Evolutionary conservation across 495 filamentous ascomycete species (phyloP).

Genomic region (Chaetomium cochliodes): DNA sequence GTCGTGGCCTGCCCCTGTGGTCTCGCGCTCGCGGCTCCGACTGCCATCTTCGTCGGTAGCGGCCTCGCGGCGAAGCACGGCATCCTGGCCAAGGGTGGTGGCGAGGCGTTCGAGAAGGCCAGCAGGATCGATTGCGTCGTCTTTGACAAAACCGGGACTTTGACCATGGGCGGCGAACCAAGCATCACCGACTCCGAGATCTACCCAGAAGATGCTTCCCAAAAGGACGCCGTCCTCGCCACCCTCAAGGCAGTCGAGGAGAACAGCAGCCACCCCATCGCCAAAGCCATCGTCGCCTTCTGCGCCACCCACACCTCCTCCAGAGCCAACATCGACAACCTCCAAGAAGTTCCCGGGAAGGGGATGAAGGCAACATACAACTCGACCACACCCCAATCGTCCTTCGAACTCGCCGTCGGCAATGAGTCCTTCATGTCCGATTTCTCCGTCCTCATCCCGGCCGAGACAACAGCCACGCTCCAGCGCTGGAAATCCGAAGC

Average conservation of each 20-base stretch:
- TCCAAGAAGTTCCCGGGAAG: conserved; percentile 76
- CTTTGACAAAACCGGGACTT: conserved; percentile 94
- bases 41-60: conserved; percentile 87
- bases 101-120: conserved; percentile 93
- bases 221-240: conserved; percentile 37
- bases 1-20: conserved; percentile 95
- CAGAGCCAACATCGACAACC: conserved; percentile 43
- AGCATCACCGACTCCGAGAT: conserved; percentile 71
- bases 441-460: conserved; percentile 36
- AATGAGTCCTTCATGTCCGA: conserved; percentile 73
- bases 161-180: conserved; percentile 81
- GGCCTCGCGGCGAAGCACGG: conserved; percentile 85
- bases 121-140: conserved; percentile 82
- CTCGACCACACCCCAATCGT: conserved; percentile 27
- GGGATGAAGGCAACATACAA: conserved; percentile 73
- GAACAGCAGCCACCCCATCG: conserved; percentile 83
- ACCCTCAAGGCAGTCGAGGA: conserved; percentile 70
- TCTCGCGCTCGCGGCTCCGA: conserved; percentile 86
- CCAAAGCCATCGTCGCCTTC: conserved; percentile 71
- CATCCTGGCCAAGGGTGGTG: conserved; percentile 91
- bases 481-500: conserved; percentile 67
- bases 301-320: conserved; percentile 46
- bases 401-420: conserved; percentile 72
- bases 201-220: conserved; percentile 26
- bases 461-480: conserved; percentile 46